Evolutionary conservation across 768 basidiomycete species (phyloP).

Genomic region (Infundibulicybe gibba): DNA sequence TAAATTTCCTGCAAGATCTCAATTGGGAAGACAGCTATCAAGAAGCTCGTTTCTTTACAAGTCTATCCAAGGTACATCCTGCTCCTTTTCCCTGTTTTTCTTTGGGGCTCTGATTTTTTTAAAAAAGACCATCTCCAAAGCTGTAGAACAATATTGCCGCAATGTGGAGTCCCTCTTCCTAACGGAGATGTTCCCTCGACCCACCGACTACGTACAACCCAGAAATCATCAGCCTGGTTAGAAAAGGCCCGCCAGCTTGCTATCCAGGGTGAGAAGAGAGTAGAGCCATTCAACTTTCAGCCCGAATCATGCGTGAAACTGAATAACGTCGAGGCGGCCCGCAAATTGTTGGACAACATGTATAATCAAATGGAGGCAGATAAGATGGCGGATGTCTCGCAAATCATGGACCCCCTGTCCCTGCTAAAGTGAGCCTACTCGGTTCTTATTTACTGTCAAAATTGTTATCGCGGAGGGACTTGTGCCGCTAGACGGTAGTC

Average conservation of each 20-base stretch:
- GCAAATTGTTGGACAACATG: conserved; percentile 88
- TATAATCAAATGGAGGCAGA: conserved; percentile 92
- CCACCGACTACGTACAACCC: conserved; percentile 76
- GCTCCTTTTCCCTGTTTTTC: background rate
- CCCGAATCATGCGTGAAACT: conserved; percentile 95
- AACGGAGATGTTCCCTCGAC: conserved; percentile 91
- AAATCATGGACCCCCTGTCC: conserved; percentile 60
- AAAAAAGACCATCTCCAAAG: conserved; percentile 81
- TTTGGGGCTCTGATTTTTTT: background rate
- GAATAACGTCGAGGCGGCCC: conserved; percentile 94
- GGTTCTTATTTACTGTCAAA: conserved; percentile 91
- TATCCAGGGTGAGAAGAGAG: conserved; percentile 79
- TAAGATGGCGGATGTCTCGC: conserved; percentile 67
- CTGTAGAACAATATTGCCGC: conserved; percentile 88
- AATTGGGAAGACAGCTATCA: conserved; percentile 93
- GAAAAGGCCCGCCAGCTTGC: conserved; percentile 82
- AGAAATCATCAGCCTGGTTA: conserved; percentile 86
- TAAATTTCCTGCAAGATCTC: conserved; percentile 82
- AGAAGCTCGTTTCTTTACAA: conserved; percentile 86
- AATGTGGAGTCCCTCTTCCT: conserved; percentile 87
- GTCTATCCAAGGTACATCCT: conserved; percentile 69
- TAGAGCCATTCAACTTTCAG: conserved; percentile 93
- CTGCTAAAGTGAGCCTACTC: conserved; percentile 65
- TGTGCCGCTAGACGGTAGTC: conserved; percentile 70
- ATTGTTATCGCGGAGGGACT: conserved; percentile 88